Conservation (phyloP, 163 green algal genomes). For the Coccomyxa subellipsoidea region DNA sequence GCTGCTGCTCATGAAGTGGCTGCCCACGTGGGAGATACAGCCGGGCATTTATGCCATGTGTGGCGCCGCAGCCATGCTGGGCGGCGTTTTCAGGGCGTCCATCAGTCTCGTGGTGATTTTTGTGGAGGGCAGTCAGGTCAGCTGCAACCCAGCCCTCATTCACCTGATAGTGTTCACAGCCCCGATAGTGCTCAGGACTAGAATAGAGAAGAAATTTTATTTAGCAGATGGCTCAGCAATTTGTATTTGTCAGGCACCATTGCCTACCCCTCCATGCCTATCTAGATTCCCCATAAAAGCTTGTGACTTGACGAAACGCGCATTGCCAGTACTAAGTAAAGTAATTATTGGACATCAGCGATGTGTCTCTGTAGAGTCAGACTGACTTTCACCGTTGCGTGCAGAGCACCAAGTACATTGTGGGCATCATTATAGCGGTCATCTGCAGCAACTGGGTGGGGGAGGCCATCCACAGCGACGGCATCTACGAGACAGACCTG, state of each 20-base stretch:
- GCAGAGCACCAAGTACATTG: conserved; percentile 75
- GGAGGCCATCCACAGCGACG: conserved; percentile 74
- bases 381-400: neutral
- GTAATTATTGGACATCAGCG: too few relatives aligned
- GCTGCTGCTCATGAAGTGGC: conserved; percentile 36
- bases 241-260: too few relatives aligned
- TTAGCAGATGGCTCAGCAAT: too few relatives aligned
- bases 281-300: too few relatives aligned
- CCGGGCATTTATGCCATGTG: conserved; percentile 85
- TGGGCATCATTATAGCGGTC: conserved; percentile 84
- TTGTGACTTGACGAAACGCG: too few relatives aligned
- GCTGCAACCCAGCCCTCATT: neutral
- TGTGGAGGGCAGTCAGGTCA: conserved; percentile 76
- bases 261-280: too few relatives aligned
- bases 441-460: conserved; percentile 83
- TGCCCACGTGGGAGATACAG: conserved; percentile 67
- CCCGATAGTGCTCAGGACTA: too few relatives aligned
- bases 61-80: conserved; percentile 73
- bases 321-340: too few relatives aligned
- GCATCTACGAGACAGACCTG: conserved; percentile 91
- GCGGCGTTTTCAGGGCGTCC: conserved; percentile 74
- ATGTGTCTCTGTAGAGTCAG: neutral
- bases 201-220: too few relatives aligned
- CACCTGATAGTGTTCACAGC: too few relatives aligned
- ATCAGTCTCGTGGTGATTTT: conserved; percentile 92